Percentiles rank a stretch among this genome's conserved stretches.
Evolutionary conservation across 768 basidiomycete species (phyloP).

Genomic region (Albatrellus ellisii): DNA sequence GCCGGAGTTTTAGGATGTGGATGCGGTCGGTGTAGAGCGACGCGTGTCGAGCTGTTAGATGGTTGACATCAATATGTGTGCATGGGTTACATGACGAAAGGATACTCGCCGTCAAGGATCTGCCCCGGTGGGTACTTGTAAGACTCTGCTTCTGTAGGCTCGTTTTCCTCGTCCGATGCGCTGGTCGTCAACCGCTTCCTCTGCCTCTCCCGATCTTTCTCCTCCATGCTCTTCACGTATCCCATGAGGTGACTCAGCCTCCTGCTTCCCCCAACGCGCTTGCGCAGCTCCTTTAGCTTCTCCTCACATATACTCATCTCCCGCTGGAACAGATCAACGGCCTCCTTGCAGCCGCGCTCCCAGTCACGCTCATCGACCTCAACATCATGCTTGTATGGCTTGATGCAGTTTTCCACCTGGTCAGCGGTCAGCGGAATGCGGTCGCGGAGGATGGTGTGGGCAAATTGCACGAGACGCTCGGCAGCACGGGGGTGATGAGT

Average conservation of each 20-base stretch:
- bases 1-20: conserved; percentile 71
- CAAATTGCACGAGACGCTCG: conserved; percentile 84
- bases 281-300: conserved; percentile 77
- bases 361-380: conserved; percentile 91
- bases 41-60: conserved; percentile 70
- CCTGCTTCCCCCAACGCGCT: conserved; percentile 79
- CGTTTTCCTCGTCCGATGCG: conserved; percentile 21
- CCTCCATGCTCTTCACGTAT: conserved; percentile 77
- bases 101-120: conserved; percentile 84
- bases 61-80: not conserved
- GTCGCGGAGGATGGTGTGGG: conserved; percentile 86
- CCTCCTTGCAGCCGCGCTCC: conserved; percentile 67
- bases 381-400: conserved; percentile 97
- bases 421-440: conserved; percentile 91
- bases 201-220: conserved; percentile 54
- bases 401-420: conserved; percentile 99
- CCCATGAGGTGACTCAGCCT: conserved; percentile 62
- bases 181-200: conserved; percentile 30
- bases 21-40: conserved; percentile 78
- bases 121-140: conserved; percentile 90
- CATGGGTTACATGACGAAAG: not conserved
- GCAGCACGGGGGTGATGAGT: conserved; percentile 80
- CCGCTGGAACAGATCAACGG: conserved; percentile 70
- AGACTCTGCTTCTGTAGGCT: conserved; percentile 32
- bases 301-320: conserved; percentile 77